phyloP scores from a whole-genome alignment of 176 grass and related monocot species.

The Pontederia crassipes region DNA sequence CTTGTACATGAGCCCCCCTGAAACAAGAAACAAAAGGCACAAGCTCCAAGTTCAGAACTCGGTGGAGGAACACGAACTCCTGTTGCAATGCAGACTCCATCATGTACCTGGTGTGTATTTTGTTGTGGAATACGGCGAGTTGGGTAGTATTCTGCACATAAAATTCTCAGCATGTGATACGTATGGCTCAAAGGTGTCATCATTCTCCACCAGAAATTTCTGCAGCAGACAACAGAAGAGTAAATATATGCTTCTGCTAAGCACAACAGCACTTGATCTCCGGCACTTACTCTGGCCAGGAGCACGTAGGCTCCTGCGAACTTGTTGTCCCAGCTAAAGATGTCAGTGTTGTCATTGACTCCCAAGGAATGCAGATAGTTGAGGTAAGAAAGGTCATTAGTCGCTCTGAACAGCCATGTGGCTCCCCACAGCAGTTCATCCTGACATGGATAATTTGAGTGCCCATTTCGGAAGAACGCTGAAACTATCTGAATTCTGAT shows the following conservation, averaged over 20 bases:
- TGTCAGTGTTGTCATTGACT: constrained; percentile 51
- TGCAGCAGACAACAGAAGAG: constrained; percentile 6
- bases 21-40: background rate
- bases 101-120: constrained; percentile 43
- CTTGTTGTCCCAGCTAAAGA: constrained; percentile 97
- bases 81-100: background rate
- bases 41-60: background rate
- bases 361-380: constrained; percentile 31
- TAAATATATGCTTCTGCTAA: background rate
- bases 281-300: constrained; percentile 38
- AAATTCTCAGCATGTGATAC: constrained; percentile 62
- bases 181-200: constrained; percentile 42
- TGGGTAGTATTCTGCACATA: constrained; percentile 49
- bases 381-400: constrained; percentile 54
- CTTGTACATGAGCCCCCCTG: constrained; percentile 41
- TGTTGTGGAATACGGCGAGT: constrained; percentile 42
- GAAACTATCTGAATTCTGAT: background rate
- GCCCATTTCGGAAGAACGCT: background rate
- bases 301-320: constrained; percentile 69
- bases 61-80: too few species aligned
- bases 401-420: constrained; percentile 67
- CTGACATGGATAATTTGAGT: constrained; percentile 13
- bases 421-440: constrained; percentile 78
- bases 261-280: background rate
- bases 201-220: constrained; percentile 42